Conservation (phyloP, 768 basidiomycete species). For the Pleurotus platypus region DNA sequence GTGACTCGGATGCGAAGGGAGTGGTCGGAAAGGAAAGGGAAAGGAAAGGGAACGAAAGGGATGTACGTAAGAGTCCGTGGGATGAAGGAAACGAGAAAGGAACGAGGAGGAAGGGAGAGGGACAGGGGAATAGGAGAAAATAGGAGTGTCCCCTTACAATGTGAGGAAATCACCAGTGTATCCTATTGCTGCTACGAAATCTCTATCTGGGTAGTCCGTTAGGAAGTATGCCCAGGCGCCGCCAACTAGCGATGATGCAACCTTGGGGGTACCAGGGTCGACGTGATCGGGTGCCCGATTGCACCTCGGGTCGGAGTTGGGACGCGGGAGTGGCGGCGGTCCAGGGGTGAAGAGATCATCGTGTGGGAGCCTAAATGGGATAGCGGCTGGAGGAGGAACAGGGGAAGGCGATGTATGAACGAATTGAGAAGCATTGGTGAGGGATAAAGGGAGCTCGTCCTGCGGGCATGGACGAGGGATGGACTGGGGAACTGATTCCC, state of each 20-base stretch:
- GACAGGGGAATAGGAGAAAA: too few relatives aligned
- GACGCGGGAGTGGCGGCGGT: slow-evolving; percentile 1
- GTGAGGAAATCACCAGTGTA: not conserved
- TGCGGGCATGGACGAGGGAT: not conserved
- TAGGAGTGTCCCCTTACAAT: too few relatives aligned
- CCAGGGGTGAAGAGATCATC: slow-evolving; percentile 3
- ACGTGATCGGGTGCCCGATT: slow-evolving; percentile 1
- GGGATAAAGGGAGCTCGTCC: not conserved
- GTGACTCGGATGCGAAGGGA: too few relatives aligned
- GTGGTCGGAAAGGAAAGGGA: too few relatives aligned
- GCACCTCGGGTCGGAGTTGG: slow-evolving; percentile 11
- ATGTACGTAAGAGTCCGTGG: too few relatives aligned
- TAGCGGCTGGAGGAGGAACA: too few relatives aligned
- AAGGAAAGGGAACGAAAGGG: too few relatives aligned
- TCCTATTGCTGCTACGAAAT: slow-evolving; percentile 9
- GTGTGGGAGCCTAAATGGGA: too few relatives aligned
- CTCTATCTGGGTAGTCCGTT: slow-evolving; percentile 11
- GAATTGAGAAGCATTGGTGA: too few relatives aligned
- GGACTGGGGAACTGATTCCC: not conserved
- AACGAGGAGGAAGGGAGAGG: too few relatives aligned
- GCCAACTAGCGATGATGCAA: not conserved
- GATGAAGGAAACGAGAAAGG: too few relatives aligned
- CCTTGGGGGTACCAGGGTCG: not conserved
- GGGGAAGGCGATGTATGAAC: too few relatives aligned
- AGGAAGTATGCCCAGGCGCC: slow-evolving; percentile 11